phyloP scores from a whole-genome alignment of 2,329 filamentous ascomycete genomes.

The Sphaceloma murrayae region DNA sequence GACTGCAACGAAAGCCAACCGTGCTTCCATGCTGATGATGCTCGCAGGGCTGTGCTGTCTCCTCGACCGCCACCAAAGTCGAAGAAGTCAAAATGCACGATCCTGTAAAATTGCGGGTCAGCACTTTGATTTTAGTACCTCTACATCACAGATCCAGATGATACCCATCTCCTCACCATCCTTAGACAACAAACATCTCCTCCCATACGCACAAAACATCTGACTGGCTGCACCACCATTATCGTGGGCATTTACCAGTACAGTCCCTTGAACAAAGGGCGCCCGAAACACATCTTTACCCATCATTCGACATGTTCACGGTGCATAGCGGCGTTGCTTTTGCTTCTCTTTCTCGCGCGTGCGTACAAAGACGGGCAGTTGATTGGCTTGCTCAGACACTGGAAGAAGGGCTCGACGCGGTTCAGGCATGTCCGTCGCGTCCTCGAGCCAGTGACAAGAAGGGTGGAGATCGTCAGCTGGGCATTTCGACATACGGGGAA shows the following conservation, averaged over 20 bases:
- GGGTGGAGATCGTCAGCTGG: not conserved
- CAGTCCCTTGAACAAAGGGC: conserved; percentile 1
- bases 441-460: too few species aligned
- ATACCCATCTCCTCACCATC: conserved; percentile 6
- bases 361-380: not conserved
- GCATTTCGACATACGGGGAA: too few species aligned
- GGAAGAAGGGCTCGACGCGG: too few species aligned
- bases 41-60: conserved; percentile 58
- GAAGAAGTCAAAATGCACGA: conserved; percentile 59
- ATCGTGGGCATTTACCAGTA: too few species aligned
- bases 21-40: conserved; percentile 9
- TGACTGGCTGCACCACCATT: too few species aligned
- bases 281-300: not conserved
- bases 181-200: too few species aligned
- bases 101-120: conserved; percentile 51
- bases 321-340: conserved; percentile 17
- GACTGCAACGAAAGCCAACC: conserved; percentile 27
- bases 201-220: too few species aligned
- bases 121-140: not conserved
- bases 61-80: conserved; percentile 51
- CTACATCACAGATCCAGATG: not conserved
- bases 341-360: not conserved
- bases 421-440: too few species aligned
- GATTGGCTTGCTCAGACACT: too few species aligned
- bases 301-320: conserved; percentile 1